Conservation (phyloP, 805 yeast species). For the Candida anglica region DNA sequence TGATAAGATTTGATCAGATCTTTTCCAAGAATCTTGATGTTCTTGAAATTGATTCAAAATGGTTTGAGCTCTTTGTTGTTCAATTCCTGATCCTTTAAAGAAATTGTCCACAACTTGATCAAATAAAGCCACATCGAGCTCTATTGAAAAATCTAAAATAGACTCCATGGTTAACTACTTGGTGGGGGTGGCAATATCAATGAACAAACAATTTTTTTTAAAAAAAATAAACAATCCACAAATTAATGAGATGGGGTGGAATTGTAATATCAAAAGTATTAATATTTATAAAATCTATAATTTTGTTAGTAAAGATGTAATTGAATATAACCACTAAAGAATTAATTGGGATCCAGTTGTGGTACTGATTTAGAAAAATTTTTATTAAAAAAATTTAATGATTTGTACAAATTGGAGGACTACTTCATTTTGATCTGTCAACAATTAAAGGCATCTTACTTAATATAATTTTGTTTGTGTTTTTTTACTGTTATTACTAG, state of each 20-base stretch:
- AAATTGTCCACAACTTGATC: constrained; percentile 85
- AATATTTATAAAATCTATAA: too few species aligned
- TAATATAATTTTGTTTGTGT: not conserved
- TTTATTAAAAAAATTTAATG: too few species aligned
- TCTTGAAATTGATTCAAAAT: constrained; percentile 81
- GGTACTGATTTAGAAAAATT: too few species aligned
- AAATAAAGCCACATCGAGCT: constrained; percentile 71
- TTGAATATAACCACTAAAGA: too few species aligned
- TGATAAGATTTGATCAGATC: constrained; percentile 85
- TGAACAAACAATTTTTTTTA: too few species aligned
- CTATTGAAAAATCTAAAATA: constrained; percentile 80
- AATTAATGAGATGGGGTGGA: too few species aligned
- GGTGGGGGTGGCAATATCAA: too few species aligned
- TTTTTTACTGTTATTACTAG: not conserved
- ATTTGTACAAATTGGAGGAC: too few species aligned
- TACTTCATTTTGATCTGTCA: not conserved
- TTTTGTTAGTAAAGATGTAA: too few species aligned
- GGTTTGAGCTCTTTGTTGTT: constrained; percentile 68
- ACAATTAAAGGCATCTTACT: not conserved
- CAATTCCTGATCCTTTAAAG: constrained; percentile 68
- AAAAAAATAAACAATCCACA: too few species aligned
- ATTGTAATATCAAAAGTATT: too few species aligned
- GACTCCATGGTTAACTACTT: constrained; percentile 73
- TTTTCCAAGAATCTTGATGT: constrained; percentile 93
- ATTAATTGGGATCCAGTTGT: too few species aligned